These are phyloP conservation scores for Apiospora hydei DNA, from an alignment of 2,329 filamentous ascomycete species.

Conservation along the genomic window DNA sequence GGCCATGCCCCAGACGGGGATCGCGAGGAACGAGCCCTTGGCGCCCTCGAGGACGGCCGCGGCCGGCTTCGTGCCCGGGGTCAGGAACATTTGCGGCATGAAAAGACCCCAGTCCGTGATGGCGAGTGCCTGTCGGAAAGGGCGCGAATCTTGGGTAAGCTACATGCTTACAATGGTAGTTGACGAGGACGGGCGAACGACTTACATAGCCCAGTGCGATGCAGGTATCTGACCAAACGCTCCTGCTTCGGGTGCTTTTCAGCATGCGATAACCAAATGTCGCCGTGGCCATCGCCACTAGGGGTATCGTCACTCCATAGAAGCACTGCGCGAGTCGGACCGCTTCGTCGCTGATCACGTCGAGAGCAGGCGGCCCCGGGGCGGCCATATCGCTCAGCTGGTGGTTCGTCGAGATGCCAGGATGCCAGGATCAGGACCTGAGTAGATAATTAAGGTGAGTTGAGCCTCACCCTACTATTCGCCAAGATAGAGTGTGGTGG, in stretches of 20 bases:
- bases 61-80: background rate
- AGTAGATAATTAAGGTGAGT: background rate
- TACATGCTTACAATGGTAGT: background rate
- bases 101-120: slow-evolving; percentile 6
- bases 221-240: background rate
- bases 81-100: slow-evolving; percentile 8
- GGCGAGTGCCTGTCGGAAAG: background rate
- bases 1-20: slow-evolving; percentile 17
- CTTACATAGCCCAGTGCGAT: slow-evolving; percentile 2
- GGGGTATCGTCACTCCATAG: slow-evolving; percentile 1
- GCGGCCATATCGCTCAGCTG: background rate
- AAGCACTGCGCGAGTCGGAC: background rate
- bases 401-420: background rate
- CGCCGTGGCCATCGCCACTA: background rate
- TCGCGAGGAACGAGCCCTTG: slow-evolving; percentile 1
- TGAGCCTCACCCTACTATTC: background rate
- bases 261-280: background rate
- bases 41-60: background rate
- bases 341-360: background rate
- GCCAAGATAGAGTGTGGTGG: background rate
- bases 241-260: background rate
- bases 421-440: background rate
- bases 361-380: background rate
- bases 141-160: background rate
- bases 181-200: background rate